These are phyloP conservation scores for Clavispora asparagi DNA, from an alignment of 805 yeast species.

Conservation along the genomic window DNA sequence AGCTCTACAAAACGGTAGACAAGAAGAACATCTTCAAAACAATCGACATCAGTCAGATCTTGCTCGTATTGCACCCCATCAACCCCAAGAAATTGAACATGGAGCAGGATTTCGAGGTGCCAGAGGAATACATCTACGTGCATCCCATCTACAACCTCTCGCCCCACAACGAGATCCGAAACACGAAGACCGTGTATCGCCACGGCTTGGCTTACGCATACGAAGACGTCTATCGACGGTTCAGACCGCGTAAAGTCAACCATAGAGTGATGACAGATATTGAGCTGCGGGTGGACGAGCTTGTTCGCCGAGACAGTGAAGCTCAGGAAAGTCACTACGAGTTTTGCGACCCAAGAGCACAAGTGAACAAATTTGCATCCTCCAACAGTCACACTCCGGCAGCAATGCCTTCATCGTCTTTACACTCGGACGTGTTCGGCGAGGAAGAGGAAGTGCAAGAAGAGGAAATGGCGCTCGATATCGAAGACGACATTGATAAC, in stretches of 20 bases:
- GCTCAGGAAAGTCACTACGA: slow-evolving; percentile 81
- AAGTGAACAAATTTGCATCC: slow-evolving; percentile 4
- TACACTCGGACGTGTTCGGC: not conserved
- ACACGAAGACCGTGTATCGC: slow-evolving; percentile 46
- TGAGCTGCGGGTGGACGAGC: slow-evolving; percentile 72
- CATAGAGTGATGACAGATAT: slow-evolving; percentile 70
- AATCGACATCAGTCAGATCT: slow-evolving; percentile 79
- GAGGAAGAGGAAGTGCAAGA: slow-evolving; percentile 20
- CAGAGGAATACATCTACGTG: slow-evolving; percentile 24
- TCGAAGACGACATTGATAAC: slow-evolving; percentile 29
- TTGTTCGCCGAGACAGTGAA: slow-evolving; percentile 70
- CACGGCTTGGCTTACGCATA: slow-evolving; percentile 85
- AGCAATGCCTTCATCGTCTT: not conserved
- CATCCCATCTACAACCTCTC: slow-evolving; percentile 38
- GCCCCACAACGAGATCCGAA: slow-evolving; percentile 36
- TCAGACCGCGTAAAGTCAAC: slow-evolving; percentile 67
- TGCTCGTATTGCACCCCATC: slow-evolving; percentile 61
- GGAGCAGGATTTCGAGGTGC: slow-evolving; percentile 45
- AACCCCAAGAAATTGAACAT: slow-evolving; percentile 34
- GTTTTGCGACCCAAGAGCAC: slow-evolving; percentile 51
- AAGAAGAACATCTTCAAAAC: slow-evolving; percentile 84
- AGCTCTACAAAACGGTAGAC: slow-evolving; percentile 84
- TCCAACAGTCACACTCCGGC: not conserved
- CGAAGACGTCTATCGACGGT: slow-evolving; percentile 59
- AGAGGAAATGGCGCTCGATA: slow-evolving; percentile 29